Conservation (phyloP, 2,329 filamentous ascomycete species). For the Aaosphaeria arxii region DNA sequence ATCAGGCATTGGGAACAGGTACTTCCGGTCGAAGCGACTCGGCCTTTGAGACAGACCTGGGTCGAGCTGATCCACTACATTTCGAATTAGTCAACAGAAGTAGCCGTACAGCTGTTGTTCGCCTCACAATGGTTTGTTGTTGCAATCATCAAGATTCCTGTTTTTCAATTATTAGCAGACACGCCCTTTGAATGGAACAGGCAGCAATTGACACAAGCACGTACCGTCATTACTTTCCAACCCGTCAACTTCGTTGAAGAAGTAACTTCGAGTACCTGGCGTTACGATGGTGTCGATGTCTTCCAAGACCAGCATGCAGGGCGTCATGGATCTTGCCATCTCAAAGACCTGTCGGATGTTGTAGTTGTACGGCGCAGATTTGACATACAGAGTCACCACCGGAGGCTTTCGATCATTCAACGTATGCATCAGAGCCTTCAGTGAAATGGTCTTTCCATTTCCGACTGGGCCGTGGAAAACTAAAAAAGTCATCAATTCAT, state of each 20-base stretch:
- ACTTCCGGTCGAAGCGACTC: conserved; percentile 65
- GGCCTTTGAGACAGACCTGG: conserved; percentile 58
- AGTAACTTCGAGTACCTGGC: conserved; percentile 34
- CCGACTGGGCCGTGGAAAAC: conserved; percentile 5
- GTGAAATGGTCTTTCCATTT: conserved; percentile 45
- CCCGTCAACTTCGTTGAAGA: conserved; percentile 44
- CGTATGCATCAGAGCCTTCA: conserved; percentile 45
- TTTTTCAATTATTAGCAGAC: not conserved
- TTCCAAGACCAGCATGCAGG: conserved; percentile 41
- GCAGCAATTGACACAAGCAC: not conserved
- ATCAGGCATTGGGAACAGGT: conserved; percentile 59
- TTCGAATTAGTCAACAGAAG: not conserved
- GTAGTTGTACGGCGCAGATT: conserved; percentile 20
- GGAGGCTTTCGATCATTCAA: conserved; percentile 36
- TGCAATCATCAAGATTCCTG: conserved; percentile 41
- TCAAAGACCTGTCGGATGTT: conserved; percentile 33
- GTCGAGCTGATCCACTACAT: conserved; percentile 32
- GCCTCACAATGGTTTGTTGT: conserved; percentile 36
- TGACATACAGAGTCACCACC: conserved; percentile 24
- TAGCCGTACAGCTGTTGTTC: not conserved
- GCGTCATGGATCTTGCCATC: conserved; percentile 35
- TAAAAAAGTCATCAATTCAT: not conserved
- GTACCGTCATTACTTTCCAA: conserved; percentile 37
- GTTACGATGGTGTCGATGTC: conserved; percentile 42
- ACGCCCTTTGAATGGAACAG: not conserved